Base-by-base conservation (phyloP, 129 eudicot species). In the Artemisia annua region DNA sequence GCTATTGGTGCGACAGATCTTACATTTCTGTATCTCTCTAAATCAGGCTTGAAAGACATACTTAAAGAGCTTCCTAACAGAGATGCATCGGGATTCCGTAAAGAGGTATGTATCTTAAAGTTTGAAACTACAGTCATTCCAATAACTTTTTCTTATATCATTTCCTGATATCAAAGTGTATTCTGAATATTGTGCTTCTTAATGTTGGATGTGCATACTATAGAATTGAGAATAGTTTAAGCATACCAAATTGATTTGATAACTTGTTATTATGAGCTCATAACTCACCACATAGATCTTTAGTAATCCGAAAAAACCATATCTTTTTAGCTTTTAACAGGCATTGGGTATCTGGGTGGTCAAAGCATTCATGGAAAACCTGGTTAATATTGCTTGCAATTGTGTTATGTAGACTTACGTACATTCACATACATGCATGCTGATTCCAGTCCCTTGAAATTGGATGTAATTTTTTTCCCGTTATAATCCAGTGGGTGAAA, bases 31-130 rank as follows among this genome's bases (percentile, higher is more conserved):
- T 70, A 2, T 56, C 13, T 56, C n/a, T 58, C 63, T 18, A 35
- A 16, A 18, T 39, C 88, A 90, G 99, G 99, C 73, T 80, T 94
- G 82, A 88, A 90, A 83, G 97, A 87, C 69, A 72, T 80, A 73
- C 89, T 94, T 11, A 78, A 70, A 67, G 99, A 94, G 67, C 96
- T 94, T 65, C 99, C 99, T 19, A 86, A 91, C 12, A 86, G 92
- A 83, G 96, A 88, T 57, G 86, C 97, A 67, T 84, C 97, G 64
- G 84, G 48, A 79, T 94, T 90, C 71, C 88, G 91, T 44, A 76
- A 89, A 20, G 83, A 94, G 80, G 99, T 94, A 79, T 61, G 85
- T 84, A 64, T 55, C 52, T 73, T 28, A 39, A 10, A 63, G 17
- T 52, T 62, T 26, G 26, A 63, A 66, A 39, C 46, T 39, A 16